Base-by-base conservation (phyloP, 306 rosid species). In the Leucaena leucocephala region DNA sequence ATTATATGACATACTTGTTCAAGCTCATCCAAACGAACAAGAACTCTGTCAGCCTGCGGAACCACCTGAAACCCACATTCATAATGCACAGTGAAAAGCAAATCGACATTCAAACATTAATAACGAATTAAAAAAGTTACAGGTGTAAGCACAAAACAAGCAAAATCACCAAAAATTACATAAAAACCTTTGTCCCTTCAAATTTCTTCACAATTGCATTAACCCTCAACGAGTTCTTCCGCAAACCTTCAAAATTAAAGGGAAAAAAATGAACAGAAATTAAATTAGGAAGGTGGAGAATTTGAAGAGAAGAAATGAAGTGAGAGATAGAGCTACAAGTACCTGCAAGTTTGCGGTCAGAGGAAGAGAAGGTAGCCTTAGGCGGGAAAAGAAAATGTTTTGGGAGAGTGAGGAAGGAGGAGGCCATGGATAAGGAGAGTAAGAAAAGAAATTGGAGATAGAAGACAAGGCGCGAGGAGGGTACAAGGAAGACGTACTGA, bases 11-110 rank as follows among this genome's bases (percentile, higher is more conserved):
- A 59, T 82, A 95, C 98, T 80, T 89, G 87, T 12, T 92, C 72
- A 50, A 87, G 88, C 74, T 86, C 82, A 84, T 92, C 95, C 21
- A 95, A 85, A 81, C 97, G 98, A 83, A 95, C 76, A 74, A 95
- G 97, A 75, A 95, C 98, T 82, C 97, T 90, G 81, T 95, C 98
- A 79, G 92, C 97, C 86, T 92, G 98, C 1, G 98, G 98, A 64
- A 88, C 89, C 72, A 95, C 98, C 98, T 95, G 88, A 80, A 69
- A 65, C 35, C 21, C 78, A 79, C 36, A 82, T 66, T 44, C 38
- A 78, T 80, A 81, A 55, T 63, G 69, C 38, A 63, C 2, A 79
- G 65, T 73, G 50, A 38, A 15, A 77, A 63, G 66, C 45, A 17
- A 11, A 58, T n/a, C 19, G 58, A 52, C 14, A 4, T 48, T 22